These are phyloP conservation scores for Malus hybrid DNA, from an alignment of 331 rosid species.

Conservation along the genomic window DNA sequence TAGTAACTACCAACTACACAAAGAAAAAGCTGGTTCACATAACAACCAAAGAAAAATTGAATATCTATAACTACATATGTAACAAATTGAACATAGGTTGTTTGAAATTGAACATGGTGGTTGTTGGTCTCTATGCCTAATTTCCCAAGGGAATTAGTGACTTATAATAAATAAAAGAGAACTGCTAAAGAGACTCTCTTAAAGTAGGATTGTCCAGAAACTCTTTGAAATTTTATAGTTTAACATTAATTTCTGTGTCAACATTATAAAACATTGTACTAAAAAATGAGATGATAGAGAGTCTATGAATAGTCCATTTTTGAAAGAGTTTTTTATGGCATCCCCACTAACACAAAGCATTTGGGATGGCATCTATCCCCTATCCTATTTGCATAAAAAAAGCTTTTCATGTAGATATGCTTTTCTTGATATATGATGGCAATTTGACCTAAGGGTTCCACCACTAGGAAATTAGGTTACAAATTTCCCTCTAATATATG, in stretches of 20 bases:
- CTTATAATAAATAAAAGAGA: no score
- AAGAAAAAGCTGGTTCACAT: no score
- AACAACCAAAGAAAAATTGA: no score
- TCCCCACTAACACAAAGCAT: neutral
- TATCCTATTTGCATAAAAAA: neutral
- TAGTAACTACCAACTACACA: no score
- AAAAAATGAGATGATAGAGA: accelerated
- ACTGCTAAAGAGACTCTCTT: no score
- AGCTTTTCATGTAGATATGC: neutral
- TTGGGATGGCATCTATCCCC: neutral
- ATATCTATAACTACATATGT: no score
- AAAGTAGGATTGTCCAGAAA: no score
- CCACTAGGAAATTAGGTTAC: neutral
- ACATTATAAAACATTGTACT: no score
- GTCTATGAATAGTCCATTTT: no score
- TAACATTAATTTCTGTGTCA: no score
- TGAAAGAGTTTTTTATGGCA: neutral
- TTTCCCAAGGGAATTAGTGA: neutral
- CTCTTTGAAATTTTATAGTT: no score
- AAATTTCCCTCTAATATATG: neutral
- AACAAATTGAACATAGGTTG: no score
- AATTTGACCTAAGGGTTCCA: neutral
- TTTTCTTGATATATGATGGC: neutral
- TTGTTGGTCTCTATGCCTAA: slow-evolving; percentile 4
- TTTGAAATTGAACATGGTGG: neutral